Base-by-base conservation (phyloP, 179 eudicot genomes). In the Silene vulgaris region DNA sequence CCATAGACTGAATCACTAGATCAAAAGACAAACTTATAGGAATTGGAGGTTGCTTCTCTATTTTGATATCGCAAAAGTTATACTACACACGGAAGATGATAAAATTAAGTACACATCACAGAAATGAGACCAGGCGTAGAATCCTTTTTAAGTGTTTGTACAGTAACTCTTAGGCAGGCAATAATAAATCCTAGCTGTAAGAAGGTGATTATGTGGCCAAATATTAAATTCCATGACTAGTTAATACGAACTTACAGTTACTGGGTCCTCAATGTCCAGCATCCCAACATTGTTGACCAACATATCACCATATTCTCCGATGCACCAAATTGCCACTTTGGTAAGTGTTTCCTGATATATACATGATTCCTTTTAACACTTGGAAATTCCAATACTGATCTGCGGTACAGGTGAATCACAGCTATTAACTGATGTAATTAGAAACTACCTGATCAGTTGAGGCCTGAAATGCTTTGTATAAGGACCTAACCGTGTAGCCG, bases 281-380 rank as follows among this genome's bases (percentile, higher is more conserved):
- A 89, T 84, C 78, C 93, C 97, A 70, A 81, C 81, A 83, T 85
- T 88, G 78, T 86, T 88, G 82, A 93, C 88, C 88, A 96, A 83
- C 92, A 92, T 87, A 71, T 96, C 99, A 76, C 97, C 97, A 83
- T 89, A 96, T 85, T 96, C 99, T 77, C 99, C 99, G 77, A 96
- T 88, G 87, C 97, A 96, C 99, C 99, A 96, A 68, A 96, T 93
- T 68, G 97, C 91, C 73, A 93, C 97, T 83, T 94, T 89, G 64
- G 93, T 85, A 78, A 96, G 97, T 77, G 90, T 89, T 89, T 89
- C 97, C 99, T 96, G 84, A 73, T 40, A 64, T 37, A 63, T 73
- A 63, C 56, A 73, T 30, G 59, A 26, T 23, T 20, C 52, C 65
- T 29, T 30, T 50, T 9, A 45, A 52, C 16, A 74, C 30, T 56